These are phyloP conservation scores for Tuber melanosporum DNA, from an alignment of 495 filamentous ascomycete genomes.

Conservation along the genomic window DNA sequence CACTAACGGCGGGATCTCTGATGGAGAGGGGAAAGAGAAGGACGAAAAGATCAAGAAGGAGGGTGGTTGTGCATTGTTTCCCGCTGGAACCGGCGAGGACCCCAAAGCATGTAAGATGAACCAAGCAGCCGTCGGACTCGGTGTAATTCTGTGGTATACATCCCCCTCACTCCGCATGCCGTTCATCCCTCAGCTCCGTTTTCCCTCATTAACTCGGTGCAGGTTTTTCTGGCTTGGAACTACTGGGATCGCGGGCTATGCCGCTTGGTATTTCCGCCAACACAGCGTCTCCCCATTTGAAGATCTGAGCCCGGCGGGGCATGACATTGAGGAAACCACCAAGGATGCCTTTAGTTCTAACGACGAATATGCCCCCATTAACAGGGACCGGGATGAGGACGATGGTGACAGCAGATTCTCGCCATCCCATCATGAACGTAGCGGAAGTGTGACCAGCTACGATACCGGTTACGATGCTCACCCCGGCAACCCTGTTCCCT, in stretches of 20 bases:
- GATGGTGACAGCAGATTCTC: slow-evolving; percentile 19
- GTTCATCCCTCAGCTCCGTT: slow-evolving; percentile 1
- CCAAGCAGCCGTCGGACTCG: slow-evolving; percentile 70
- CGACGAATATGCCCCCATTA: slow-evolving; percentile 40
- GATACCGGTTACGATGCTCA: slow-evolving; percentile 32
- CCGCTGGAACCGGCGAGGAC: slow-evolving; percentile 34
- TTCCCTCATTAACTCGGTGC: slow-evolving; percentile 23
- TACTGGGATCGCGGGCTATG: slow-evolving; percentile 67
- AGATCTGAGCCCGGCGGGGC: slow-evolving; percentile 24
- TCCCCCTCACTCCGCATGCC: slow-evolving; percentile 1
- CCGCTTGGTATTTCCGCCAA: slow-evolving; percentile 67
- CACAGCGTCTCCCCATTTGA: slow-evolving; percentile 51
- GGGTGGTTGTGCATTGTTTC: slow-evolving; percentile 34
- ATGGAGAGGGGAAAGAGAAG: slow-evolving; percentile 42
- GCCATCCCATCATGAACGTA: slow-evolving; percentile 21
- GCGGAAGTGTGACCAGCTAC: slow-evolving; percentile 22
- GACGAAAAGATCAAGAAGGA: slow-evolving; percentile 22
- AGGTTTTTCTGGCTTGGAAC: slow-evolving; percentile 72
- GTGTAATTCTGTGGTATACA: slow-evolving; percentile 72
- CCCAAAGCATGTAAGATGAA: slow-evolving; percentile 59
- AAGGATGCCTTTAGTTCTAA: slow-evolving; percentile 42
- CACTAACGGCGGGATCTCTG: slow-evolving; percentile 45
- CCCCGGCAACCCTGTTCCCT: slow-evolving; percentile 32
- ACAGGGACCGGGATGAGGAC: slow-evolving; percentile 34
- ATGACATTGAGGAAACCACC: slow-evolving; percentile 39